Conservation (phyloP, 2,329 filamentous ascomycete species). For the Thelonectria olida region DNA sequence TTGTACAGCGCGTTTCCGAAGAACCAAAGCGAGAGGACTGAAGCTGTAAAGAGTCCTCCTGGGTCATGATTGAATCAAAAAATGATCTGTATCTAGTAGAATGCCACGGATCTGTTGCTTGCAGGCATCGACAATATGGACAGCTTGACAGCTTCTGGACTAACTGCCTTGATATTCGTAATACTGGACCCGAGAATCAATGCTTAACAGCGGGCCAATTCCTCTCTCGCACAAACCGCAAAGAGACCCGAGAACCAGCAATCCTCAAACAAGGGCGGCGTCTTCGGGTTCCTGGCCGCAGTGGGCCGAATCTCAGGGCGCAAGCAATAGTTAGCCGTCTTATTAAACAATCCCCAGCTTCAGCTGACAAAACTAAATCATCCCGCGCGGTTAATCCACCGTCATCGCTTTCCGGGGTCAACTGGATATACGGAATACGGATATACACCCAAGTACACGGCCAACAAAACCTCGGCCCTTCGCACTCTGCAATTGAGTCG, state of each 20-base stretch:
- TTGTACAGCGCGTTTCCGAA: too few relatives aligned
- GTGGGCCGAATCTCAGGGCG: not conserved
- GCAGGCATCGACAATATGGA: too few relatives aligned
- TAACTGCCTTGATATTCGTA: too few relatives aligned
- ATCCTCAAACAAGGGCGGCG: not conserved
- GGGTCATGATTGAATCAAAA: too few relatives aligned
- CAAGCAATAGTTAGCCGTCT: not conserved
- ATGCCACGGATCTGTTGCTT: too few relatives aligned
- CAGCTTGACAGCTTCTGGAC: too few relatives aligned
- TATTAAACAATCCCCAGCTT: conserved; percentile 27
- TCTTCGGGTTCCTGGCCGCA: not conserved
- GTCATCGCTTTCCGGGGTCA: not conserved
- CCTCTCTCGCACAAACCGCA: not conserved
- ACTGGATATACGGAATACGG: conserved; percentile 37
- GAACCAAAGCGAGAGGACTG: too few relatives aligned
- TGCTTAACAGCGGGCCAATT: too few relatives aligned
- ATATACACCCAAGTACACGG: conserved; percentile 24
- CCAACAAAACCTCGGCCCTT: conserved; percentile 14
- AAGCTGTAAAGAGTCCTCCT: too few relatives aligned
- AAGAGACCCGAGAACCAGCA: not conserved
- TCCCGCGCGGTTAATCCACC: conserved; percentile 20
- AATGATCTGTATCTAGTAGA: too few relatives aligned
- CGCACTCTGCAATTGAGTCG: not conserved
- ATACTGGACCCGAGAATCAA: too few relatives aligned
- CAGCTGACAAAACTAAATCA: conserved; percentile 11